Base-by-base conservation (phyloP, 2,329 filamentous ascomycete species). In the Nigrograna mackinnonii region DNA sequence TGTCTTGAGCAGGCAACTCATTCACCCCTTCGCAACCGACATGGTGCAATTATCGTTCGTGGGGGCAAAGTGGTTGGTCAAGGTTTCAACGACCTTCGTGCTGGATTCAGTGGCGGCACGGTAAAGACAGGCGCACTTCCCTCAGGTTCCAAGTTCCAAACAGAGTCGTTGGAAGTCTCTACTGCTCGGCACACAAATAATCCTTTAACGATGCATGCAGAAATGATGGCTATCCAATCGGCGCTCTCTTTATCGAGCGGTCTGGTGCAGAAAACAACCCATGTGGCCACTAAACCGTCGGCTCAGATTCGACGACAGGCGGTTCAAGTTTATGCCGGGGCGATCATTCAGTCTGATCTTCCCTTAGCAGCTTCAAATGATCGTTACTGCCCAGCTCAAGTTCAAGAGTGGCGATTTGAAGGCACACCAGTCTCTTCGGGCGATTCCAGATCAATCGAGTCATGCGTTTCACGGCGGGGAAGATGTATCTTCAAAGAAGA, bases 171-270 rank as follows among this genome's bases (percentile, higher is more conserved):
- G n/a, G n/a, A n/a, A n/a, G n/a, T n/a, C n/a, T n/a, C n/a, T n/a
- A n/a, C n/a, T n/a, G n/a, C n/a, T n/a, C n/a, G n/a, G n/a, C n/a
- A n/a, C n/a, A n/a, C n/a, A n/a, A 76, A 75, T 48, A 63, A 64
- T 21, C 68, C 71, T 7, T 64, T 80, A 14, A 75, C 69, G 13
- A 78, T 80, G 74, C 77, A 80, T 52, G 73, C 73, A 4, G 76
- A 79, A 67, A 79, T 79, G 75, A 79, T 79, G 74, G 77, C 76
- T 20, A 77, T 80, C 55, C 71, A 75, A 53, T 73, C 72, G 20
- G 75, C 76, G 32, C 70, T 79, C 39, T 63, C 70, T 30, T 76
- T 71, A 37, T 69, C 67, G 50, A 71, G 55, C 43, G 61, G 68
- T 34, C n/a, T n/a, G n/a, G n/a, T n/a, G n/a, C n/a, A n/a, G n/a